Base-by-base conservation (phyloP, 345 rosid genomes). In the Adansonia digitata region DNA sequence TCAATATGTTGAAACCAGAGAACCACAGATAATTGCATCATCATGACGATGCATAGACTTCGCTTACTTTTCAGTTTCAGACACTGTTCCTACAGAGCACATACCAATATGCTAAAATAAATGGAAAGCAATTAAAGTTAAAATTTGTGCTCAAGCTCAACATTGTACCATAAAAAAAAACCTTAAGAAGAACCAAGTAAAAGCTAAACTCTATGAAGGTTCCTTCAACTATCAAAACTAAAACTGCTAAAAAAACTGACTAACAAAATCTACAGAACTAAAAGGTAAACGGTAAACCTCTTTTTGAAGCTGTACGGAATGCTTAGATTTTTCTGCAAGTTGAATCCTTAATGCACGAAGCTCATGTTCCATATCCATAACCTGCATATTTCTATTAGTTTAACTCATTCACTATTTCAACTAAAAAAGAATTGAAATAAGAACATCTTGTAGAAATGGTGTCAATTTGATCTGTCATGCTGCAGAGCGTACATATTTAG, bases 291-390 rank as follows among this genome's bases (percentile, higher is more conserved):
- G 34, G 15, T 20, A 65, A 20, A 75, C 77, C 77, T 65, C 77
- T 27, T 46, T 75, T 26, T 53, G 77, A 65, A 75, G 77, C 65
- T 31, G 40, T 18, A 53, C 8, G 29, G 72, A 75, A 40, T 31
- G 72, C 53, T 75, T 75, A 51, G 77, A 75, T 40, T 75, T 75
- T 64, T 66, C 72, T 10, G 72, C 65, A 17, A 75, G 72, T 29
- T 75, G 77, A 53, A 65, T 75, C 72, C 77, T 52, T 53, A 75
- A 52, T 37, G 77, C 77, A 39, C 31, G 45, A 39, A 75, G 77
- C 60, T 75, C 77, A 11, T 75, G 51, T 40, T 75, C 77, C 77
- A 75, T 75, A 48, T 75, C 77, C 77, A 75, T 75, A 27, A 75
- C 77, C 77, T 75, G 59, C 69, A 73, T 20, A 73, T 61, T 29